Conservation (phyloP, 1,139 yeast species). For the Candida smagusa region DNA sequence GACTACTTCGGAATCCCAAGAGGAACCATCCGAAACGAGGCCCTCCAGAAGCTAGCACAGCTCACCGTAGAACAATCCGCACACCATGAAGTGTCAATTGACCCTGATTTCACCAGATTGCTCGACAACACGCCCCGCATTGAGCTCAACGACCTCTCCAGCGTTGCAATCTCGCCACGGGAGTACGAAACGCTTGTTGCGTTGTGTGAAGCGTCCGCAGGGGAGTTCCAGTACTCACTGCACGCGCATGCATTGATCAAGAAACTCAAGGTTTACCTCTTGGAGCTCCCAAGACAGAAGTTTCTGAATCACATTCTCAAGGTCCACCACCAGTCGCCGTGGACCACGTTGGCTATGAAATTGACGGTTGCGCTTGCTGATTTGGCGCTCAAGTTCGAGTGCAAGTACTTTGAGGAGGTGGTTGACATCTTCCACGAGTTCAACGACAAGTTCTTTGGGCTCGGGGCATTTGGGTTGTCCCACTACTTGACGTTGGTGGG, state of each 20-base stretch:
- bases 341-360: conserved; percentile 34
- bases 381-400: conserved; percentile 33
- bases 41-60: conserved; percentile 44
- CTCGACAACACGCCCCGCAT: conserved; percentile 20
- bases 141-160: conserved; percentile 15
- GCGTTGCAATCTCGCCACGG: conserved; percentile 44
- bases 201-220: conserved; percentile 51
- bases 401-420: conserved; percentile 23
- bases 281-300: conserved; percentile 56
- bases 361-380: conserved; percentile 36
- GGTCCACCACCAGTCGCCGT: conserved; percentile 28
- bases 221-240: conserved; percentile 32
- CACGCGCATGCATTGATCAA: conserved; percentile 53
- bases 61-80: conserved; percentile 26
- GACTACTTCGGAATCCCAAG: conserved; percentile 38
- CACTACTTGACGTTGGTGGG: conserved; percentile 48
- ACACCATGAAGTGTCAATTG: conserved; percentile 5
- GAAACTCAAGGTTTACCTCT: conserved; percentile 56
- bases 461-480: conserved; percentile 24
- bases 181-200: conserved; percentile 76
- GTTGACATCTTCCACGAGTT: conserved; percentile 29
- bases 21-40: conserved; percentile 55
- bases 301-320: conserved; percentile 23
- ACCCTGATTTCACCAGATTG: conserved; percentile 22
- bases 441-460: conserved; percentile 22